Conservation (phyloP, 352 stramenopile species). For the Phytophthora lateralis region DNA sequence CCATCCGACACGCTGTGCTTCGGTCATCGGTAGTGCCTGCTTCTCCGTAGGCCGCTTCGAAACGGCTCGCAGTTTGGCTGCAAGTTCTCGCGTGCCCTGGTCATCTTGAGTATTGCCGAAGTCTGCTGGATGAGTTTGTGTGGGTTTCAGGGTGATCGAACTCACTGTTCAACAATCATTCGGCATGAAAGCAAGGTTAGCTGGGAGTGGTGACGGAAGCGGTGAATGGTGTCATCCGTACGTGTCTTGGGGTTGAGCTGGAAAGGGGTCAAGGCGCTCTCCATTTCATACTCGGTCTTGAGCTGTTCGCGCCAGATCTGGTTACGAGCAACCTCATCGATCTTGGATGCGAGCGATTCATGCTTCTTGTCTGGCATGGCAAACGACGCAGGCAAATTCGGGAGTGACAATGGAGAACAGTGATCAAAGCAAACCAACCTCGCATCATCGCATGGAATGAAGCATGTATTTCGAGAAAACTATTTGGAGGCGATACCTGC, state of each 20-base stretch:
- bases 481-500: slow-evolving; percentile 22
- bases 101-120: slow-evolving; percentile 69
- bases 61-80: slow-evolving; percentile 64
- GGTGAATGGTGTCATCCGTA: slow-evolving; percentile 27
- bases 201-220: neutral
- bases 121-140: slow-evolving; percentile 71
- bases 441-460: slow-evolving; percentile 28
- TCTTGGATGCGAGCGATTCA: slow-evolving; percentile 79
- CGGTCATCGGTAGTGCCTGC: slow-evolving; percentile 68
- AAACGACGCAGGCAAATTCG: neutral
- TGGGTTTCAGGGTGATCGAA: slow-evolving; percentile 78
- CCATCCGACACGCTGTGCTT: slow-evolving; percentile 82
- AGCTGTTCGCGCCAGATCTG: slow-evolving; percentile 91
- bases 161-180: slow-evolving; percentile 51
- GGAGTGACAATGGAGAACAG: slow-evolving; percentile 10
- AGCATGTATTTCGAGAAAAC: slow-evolving; percentile 37
- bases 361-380: slow-evolving; percentile 78
- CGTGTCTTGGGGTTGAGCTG: slow-evolving; percentile 85
- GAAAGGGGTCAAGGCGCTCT: slow-evolving; percentile 77
- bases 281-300: slow-evolving; percentile 82
- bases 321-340: slow-evolving; percentile 84
- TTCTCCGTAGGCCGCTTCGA: slow-evolving; percentile 75
- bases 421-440: neutral
- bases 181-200: neutral
- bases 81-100: slow-evolving; percentile 57